A percentile compares a stretch with the other conserved stretches of the same genome.
Evolutionary conservation across 192 early-diverging fungal genomes (phyloP).

Genomic region (Podila horticola): DNA sequence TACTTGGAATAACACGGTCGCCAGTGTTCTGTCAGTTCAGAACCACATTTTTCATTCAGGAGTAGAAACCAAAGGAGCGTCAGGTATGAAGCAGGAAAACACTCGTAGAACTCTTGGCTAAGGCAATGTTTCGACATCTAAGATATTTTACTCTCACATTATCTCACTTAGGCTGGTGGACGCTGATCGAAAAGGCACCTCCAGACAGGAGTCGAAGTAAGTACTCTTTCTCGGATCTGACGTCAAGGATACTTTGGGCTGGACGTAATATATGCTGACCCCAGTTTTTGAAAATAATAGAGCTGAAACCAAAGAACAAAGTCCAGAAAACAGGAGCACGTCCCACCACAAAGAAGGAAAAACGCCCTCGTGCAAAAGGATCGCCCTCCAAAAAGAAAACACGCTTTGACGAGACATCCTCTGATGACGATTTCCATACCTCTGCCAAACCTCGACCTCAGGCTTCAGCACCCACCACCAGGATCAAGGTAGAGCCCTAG

Average conservation of each 20-base stretch:
- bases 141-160: background rate
- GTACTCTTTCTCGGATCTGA: background rate
- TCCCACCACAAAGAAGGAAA: conserved; percentile 33
- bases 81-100: conserved; percentile 59
- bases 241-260: too few species aligned
- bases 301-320: conserved; percentile 48
- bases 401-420: conserved; percentile 46
- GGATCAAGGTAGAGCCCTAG: conserved; percentile 54
- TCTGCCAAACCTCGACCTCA: conserved; percentile 37
- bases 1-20: conserved; percentile 90
- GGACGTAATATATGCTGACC: too few species aligned
- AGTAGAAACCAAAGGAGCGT: conserved; percentile 72
- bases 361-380: conserved; percentile 30
- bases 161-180: conserved; percentile 61
- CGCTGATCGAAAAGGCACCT: conserved; percentile 58
- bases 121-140: conserved; percentile 1
- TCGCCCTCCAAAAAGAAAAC: conserved; percentile 42
- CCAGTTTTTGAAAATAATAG: conserved; percentile 1
- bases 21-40: conserved; percentile 85
- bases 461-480: conserved; percentile 33
- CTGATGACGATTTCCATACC: conserved; percentile 47
- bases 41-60: conserved; percentile 78
- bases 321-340: conserved; percentile 23
- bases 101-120: background rate
- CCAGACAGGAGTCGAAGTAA: conserved; percentile 55